Conservation (phyloP, 108 stramenopile species). For the Bacterosira constricta region DNA sequence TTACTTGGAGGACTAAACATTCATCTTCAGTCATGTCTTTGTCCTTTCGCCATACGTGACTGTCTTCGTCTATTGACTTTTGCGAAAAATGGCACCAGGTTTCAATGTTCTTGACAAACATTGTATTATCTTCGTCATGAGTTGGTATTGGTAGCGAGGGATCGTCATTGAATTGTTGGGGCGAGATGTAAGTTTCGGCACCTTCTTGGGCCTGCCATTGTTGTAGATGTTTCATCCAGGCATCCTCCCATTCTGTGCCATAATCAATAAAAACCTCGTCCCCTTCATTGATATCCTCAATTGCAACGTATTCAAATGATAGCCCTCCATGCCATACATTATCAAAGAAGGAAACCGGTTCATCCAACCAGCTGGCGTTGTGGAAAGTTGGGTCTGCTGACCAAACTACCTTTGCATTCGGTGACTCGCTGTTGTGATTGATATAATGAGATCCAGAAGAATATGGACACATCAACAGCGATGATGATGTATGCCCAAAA, state of each 20-base stretch:
- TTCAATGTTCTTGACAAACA: conserved; percentile 11
- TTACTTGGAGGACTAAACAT: conserved; percentile 8
- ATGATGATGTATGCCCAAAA: conserved; percentile 62
- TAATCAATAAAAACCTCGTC: conserved; percentile 77
- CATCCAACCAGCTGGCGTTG: conserved; percentile 33
- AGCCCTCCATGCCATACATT: conserved; percentile 25
- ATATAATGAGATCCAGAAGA: conserved; percentile 63
- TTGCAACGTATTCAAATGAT: conserved; percentile 58
- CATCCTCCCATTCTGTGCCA: conserved; percentile 62
- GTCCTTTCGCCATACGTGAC: conserved; percentile 8
- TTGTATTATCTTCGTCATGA: conserved; percentile 10
- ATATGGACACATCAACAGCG: conserved; percentile 71
- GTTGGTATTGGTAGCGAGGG: conserved; percentile 14
- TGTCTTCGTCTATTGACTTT: conserved; percentile 16
- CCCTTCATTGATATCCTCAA: conserved; percentile 55
- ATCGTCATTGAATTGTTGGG: conserved; percentile 38
- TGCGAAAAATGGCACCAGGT: conserved; percentile 20
- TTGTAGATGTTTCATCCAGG: conserved; percentile 53
- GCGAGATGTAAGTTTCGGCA: conserved; percentile 27
- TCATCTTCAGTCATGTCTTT: not conserved
- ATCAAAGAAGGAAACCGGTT: conserved; percentile 35
- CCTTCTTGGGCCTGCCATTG: conserved; percentile 27
- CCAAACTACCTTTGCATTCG: conserved; percentile 55
- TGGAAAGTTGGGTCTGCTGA: conserved; percentile 28
- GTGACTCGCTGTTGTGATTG: conserved; percentile 60